A percentile compares a stretch with the other conserved stretches of the same genome.
Evolutionary conservation across 1,139 yeast genomes (phyloP).

Genomic region (Suhomyces panamericanus): DNA sequence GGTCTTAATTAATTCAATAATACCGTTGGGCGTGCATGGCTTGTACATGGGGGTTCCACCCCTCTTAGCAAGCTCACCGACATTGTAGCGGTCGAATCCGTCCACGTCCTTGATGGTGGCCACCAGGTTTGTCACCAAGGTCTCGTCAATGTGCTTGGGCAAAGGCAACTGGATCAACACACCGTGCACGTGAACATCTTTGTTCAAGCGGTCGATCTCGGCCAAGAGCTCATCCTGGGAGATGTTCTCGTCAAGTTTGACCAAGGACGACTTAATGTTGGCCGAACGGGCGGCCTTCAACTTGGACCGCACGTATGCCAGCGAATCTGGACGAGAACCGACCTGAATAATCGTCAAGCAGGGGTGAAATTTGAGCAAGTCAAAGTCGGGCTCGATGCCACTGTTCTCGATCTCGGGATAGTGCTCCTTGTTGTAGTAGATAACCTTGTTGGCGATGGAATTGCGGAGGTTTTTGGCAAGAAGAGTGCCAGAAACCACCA

Average conservation of each 20-base stretch:
- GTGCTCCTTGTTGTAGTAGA: constrained; percentile 36
- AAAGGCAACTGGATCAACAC: constrained; percentile 71
- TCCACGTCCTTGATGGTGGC: constrained; percentile 72
- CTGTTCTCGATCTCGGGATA: constrained; percentile 18
- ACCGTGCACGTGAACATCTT: constrained; percentile 67
- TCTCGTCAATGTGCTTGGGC: constrained; percentile 70
- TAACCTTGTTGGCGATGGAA: constrained; percentile 44
- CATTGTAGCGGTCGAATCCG: constrained; percentile 73
- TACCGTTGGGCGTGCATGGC: constrained; percentile 83
- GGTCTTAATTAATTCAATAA: constrained; percentile 64
- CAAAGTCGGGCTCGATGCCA: constrained; percentile 23
- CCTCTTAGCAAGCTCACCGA: constrained; percentile 73
- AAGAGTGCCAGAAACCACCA: constrained; percentile 46
- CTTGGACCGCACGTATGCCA: constrained; percentile 75
- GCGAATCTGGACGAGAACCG: constrained; percentile 74
- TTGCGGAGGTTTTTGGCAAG: constrained; percentile 42
- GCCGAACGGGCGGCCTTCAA: constrained; percentile 71
- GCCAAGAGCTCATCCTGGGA: constrained; percentile 56
- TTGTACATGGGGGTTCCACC: constrained; percentile 70
- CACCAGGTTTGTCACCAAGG: constrained; percentile 66
- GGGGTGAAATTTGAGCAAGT: constrained; percentile 53
- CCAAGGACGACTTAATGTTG: constrained; percentile 58
- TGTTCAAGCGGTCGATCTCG: constrained; percentile 57
- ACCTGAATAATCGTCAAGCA: constrained; percentile 70
- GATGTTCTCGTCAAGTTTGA: constrained; percentile 58